Percentiles rank a stretch among this genome's conserved stretches.
These are phyloP conservation scores for Microcos paniculata DNA, from an alignment of 345 rosid genomes.

Conservation along the genomic window DNA sequence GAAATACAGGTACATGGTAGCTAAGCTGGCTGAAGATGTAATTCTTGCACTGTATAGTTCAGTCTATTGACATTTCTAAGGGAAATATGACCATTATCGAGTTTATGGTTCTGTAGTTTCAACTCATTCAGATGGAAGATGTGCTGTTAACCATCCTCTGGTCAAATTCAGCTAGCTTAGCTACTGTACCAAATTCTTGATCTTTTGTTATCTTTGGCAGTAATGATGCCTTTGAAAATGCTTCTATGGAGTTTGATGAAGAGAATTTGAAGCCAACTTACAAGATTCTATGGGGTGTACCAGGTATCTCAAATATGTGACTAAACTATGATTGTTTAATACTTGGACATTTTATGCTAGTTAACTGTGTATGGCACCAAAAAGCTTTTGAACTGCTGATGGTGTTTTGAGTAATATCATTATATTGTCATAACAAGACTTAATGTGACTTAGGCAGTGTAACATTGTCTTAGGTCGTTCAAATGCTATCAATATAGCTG, in stretches of 20 bases:
- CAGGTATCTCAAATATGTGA: constrained; percentile 52
- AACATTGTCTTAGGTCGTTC: constrained; percentile 63
- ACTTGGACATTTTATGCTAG: constrained; percentile 5
- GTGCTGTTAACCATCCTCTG: neutral
- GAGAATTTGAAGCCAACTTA: constrained; percentile 84
- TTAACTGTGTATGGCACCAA: neutral
- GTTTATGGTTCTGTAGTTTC: neutral
- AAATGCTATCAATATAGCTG: constrained; percentile 86
- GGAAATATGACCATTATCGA: constrained; percentile 2
- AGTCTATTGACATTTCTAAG: neutral
- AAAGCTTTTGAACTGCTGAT: constrained; percentile 1
- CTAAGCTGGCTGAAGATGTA: constrained; percentile 4
- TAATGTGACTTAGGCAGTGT: constrained; percentile 6
- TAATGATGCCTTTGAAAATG: constrained; percentile 77
- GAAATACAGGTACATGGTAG: constrained; percentile 67
- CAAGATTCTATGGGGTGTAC: constrained; percentile 95
- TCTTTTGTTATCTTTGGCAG: constrained; percentile 38
- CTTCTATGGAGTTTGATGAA: constrained; percentile 98
- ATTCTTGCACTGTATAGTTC: neutral
- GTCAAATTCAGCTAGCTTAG: too few relatives aligned
- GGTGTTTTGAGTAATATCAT: neutral
- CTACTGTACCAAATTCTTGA: constrained; percentile 10
- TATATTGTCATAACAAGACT: neutral
- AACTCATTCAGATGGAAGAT: neutral
- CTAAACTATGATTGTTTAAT: neutral